Percentiles rank a stretch among this genome's conserved stretches.
phyloP scores from a whole-genome alignment of 1,139 yeast species.

The Scheffersomyces segobiensis region DNA sequence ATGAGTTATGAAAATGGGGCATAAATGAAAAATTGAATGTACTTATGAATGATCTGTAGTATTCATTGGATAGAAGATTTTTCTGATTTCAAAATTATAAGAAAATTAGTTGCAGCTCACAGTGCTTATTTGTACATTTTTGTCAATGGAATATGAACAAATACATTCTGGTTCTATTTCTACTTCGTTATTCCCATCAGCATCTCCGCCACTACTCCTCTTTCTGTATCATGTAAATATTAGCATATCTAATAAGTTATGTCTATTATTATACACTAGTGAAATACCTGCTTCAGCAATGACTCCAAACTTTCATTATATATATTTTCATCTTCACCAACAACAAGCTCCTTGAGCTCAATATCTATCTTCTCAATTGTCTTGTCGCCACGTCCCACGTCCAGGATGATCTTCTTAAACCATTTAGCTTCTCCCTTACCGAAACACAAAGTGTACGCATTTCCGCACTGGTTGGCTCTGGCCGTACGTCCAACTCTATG shows the following conservation, averaged over 20 bases:
- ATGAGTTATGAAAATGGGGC: too few species aligned
- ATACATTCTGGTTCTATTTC: background rate
- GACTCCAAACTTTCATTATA: constrained; percentile 27
- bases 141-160: too few species aligned
- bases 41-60: too few species aligned
- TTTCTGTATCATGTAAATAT: background rate
- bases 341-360: constrained; percentile 19
- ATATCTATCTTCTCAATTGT: constrained; percentile 25
- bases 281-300: constrained; percentile 24
- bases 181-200: too few species aligned
- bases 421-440: constrained; percentile 79
- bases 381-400: constrained; percentile 33
- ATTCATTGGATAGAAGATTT: too few species aligned
- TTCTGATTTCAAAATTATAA: too few species aligned
- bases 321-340: constrained; percentile 24
- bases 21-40: too few species aligned
- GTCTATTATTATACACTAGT: background rate
- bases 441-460: constrained; percentile 65
- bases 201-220: too few species aligned
- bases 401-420: constrained; percentile 52
- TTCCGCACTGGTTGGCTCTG: constrained; percentile 79
- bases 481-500: constrained; percentile 98
- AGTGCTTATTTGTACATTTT: too few species aligned
- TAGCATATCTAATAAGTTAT: background rate
- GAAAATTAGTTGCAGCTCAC: too few species aligned